These are phyloP conservation scores for Aspergillus sp. DNA, from an alignment of 2,329 filamentous ascomycete species.

Conservation along the genomic window DNA sequence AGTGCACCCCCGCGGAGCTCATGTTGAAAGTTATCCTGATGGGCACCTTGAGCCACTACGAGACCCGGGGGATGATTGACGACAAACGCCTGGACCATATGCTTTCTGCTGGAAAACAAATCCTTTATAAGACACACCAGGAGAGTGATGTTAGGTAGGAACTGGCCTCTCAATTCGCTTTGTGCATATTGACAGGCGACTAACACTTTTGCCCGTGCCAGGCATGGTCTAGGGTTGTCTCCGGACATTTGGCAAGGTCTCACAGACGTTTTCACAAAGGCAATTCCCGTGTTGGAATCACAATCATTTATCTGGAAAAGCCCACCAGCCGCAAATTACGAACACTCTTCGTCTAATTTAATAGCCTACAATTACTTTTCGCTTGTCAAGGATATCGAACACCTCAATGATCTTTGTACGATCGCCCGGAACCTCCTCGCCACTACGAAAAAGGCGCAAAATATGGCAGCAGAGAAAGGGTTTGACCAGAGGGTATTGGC, in stretches of 20 bases:
- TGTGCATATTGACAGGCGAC: neutral
- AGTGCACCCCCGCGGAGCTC: conserved; percentile 48
- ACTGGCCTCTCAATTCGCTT: neutral
- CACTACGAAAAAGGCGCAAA: conserved; percentile 61
- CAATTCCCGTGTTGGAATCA: conserved; percentile 61
- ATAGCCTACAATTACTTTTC: conserved; percentile 61
- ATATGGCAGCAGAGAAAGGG: conserved; percentile 59
- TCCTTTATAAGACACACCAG: conserved; percentile 58
- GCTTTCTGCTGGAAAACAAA: conserved; percentile 61
- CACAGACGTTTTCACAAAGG: conserved; percentile 57
- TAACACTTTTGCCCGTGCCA: conserved; percentile 25
- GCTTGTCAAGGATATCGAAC: conserved; percentile 62
- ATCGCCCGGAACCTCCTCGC: conserved; percentile 64
- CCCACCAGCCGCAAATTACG: conserved; percentile 56
- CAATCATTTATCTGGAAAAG: conserved; percentile 63
- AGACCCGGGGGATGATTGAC: conserved; percentile 59
- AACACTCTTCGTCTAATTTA: conserved; percentile 59
- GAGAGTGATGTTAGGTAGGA: conserved; percentile 53
- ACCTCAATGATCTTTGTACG: conserved; percentile 61
- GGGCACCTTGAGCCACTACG: conserved; percentile 58
- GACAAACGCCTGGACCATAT: conserved; percentile 58
- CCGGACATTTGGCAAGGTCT: conserved; percentile 61
- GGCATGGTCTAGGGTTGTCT: conserved; percentile 58
- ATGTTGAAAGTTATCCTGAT: conserved; percentile 50
- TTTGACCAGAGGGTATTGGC: conserved; percentile 63